Evolutionary conservation across 257 asterid species (phyloP).

Genomic region (Prunella vulgaris): DNA sequence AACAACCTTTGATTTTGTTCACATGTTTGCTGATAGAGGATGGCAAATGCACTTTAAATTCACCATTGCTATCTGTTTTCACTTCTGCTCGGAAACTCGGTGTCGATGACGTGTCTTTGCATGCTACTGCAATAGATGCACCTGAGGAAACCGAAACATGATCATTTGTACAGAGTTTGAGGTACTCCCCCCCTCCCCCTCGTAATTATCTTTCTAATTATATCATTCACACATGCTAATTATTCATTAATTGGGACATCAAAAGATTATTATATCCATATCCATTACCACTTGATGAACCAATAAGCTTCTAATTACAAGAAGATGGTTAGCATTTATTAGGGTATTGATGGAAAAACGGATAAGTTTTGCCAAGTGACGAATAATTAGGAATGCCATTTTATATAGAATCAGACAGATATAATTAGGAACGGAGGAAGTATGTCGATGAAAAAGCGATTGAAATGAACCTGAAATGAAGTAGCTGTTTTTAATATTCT

Average conservation of each 20-base stretch:
- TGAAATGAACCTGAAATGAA: slow-evolving; percentile 57
- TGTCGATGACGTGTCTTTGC: slow-evolving; percentile 32
- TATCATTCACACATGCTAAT: too few relatives aligned
- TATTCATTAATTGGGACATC: too few relatives aligned
- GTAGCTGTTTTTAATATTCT: slow-evolving; percentile 32
- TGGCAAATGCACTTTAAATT: slow-evolving; percentile 66
- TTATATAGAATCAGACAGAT: too few relatives aligned
- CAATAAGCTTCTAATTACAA: too few relatives aligned
- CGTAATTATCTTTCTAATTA: too few relatives aligned
- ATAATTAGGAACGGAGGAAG: too few relatives aligned
- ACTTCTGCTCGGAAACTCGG: slow-evolving; percentile 41
- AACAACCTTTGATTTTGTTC: slow-evolving; percentile 57
- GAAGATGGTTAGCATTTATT: too few relatives aligned
- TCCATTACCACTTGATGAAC: too few relatives aligned
- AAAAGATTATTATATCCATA: too few relatives aligned
- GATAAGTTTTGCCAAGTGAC: too few relatives aligned
- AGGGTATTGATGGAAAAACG: too few relatives aligned
- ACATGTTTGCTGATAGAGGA: slow-evolving; percentile 56
- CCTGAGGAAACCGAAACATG: slow-evolving; percentile 35
- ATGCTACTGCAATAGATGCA: slow-evolving; percentile 73
- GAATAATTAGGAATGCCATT: too few relatives aligned
- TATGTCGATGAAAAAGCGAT: background rate
- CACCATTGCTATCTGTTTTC: slow-evolving; percentile 62
- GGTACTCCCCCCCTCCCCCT: background rate
- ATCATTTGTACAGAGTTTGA: background rate